Percentiles rank a stretch among this genome's conserved stretches.
Conservation (phyloP, 2,329 filamentous ascomycete species). For the Exophiala viscosa region DNA sequence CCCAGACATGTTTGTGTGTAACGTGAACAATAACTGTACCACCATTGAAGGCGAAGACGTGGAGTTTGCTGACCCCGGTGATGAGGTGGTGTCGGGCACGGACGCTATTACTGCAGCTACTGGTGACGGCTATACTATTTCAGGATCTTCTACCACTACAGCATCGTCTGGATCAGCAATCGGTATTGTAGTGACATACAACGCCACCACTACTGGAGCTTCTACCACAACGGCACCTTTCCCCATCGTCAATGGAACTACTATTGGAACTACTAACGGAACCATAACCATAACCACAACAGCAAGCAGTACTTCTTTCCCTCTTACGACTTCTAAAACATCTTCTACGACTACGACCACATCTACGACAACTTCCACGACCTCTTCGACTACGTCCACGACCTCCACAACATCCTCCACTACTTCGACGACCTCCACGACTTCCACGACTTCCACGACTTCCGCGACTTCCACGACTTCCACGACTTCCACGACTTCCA, state of each 20-base stretch:
- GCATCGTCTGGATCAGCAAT: neutral
- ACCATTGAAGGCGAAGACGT: conserved; percentile 58
- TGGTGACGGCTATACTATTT: conserved; percentile 17
- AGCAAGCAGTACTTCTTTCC: neutral
- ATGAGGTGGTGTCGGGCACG: conserved; percentile 44
- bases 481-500: neutral
- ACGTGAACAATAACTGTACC: conserved; percentile 58
- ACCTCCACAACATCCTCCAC: neutral
- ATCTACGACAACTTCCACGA: neutral
- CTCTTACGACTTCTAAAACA: neutral
- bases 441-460: neutral
- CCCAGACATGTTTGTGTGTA: conserved; percentile 69
- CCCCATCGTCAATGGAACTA: neutral
- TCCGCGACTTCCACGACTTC: neutral
- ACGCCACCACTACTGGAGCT: conserved; percentile 1
- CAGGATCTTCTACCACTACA: neutral
- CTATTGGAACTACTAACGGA: neutral
- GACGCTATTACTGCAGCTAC: conserved; percentile 27
- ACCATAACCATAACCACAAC: conserved; percentile 4
- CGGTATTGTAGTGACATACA: neutral
- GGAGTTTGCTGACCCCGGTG: conserved; percentile 63
- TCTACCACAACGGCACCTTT: conserved; percentile 2
- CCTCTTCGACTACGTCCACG: neutral
- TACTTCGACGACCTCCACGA: neutral
- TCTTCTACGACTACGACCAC: neutral